Base-by-base conservation (phyloP, 2,329 filamentous ascomycete genomes). In the Paramyrothecium roridum region DNA sequence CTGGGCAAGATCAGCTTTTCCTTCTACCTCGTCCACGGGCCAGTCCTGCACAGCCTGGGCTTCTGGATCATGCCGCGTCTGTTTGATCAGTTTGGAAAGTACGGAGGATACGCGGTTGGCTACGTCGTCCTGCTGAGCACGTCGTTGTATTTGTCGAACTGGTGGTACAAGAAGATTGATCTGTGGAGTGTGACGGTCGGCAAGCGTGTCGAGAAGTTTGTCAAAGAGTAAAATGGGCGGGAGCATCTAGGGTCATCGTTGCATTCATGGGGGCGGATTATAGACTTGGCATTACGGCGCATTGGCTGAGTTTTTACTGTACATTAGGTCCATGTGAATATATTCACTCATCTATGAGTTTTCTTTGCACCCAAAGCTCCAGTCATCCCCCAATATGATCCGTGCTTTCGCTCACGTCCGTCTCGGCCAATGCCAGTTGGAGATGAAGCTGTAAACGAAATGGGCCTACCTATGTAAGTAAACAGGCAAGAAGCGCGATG, bases 11-110 rank as follows among this genome's bases (percentile, higher is more conserved):
- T 76, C 55, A 75, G 72, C 56, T 76, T 75, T 63, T 73, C 72
- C 1, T 60, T 76, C n/a, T 76, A 76, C 55, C 70, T 76, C 4
- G 63, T 76, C 6, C 73, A 76, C 62, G 85, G 85, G 0, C 85
- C 85, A 0, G 69, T 89, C 1, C 67, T 88, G 4, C 81, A 79
- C 73, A 76, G 76, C 2, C 57, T 88, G 4, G 85, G 84, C 43
- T 84, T 89, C 65, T 76, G 86, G 57, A 50, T 90, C 47, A 75
- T 76, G 73, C 73, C 73, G 6, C 60, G 71, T 10, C 60, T 75
- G 2, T 75, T 75, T 47, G 73, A 75, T 20, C 60, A 53, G 13
- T 65, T 75, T 16, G 71, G 72, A 6, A 59, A 61, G 19, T 54
- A 55, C 2, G 57, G 57, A 2, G 73, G 68, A 0, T 72, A 66